Evolutionary conservation across 768 basidiomycete genomes (phyloP).

Genomic region (Tulasnella sp.): DNA sequence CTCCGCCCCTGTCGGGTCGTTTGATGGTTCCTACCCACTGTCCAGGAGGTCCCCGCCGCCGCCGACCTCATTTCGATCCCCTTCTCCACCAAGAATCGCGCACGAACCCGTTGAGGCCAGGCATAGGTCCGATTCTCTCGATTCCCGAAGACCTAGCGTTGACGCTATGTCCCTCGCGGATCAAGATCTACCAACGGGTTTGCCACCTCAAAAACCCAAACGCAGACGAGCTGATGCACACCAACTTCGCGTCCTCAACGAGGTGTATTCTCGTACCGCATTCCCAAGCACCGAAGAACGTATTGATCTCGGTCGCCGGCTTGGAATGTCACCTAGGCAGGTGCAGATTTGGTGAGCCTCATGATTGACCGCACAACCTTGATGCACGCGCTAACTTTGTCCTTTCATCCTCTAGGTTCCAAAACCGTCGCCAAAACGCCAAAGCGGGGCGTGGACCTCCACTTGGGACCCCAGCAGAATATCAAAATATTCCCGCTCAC

Average conservation of each 20-base stretch:
- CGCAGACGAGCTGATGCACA: slow-evolving; percentile 35
- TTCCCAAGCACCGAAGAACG: slow-evolving; percentile 38
- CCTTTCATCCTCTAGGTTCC: slow-evolving; percentile 20
- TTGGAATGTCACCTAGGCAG: slow-evolving; percentile 37
- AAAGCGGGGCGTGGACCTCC: slow-evolving; percentile 27
- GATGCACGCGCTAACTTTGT: neutral
- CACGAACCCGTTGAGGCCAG: slow-evolving; percentile 8
- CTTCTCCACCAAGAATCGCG: neutral
- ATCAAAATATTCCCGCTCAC: neutral
- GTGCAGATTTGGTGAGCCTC: slow-evolving; percentile 38
- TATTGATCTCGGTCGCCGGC: slow-evolving; percentile 36
- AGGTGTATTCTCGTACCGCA: slow-evolving; percentile 37
- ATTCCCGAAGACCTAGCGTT: neutral
- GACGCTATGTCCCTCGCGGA: neutral
- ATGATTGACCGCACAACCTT: neutral
- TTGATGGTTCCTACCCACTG: neutral
- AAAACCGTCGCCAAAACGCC: slow-evolving; percentile 34
- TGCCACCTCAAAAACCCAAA: slow-evolving; percentile 34
- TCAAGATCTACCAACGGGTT: neutral
- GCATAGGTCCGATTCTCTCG: neutral
- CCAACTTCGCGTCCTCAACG: slow-evolving; percentile 37
- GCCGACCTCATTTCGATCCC: neutral
- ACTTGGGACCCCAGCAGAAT: neutral
- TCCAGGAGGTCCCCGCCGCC: neutral
- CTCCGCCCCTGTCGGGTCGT: neutral